Conservation (phyloP, 139 green algal species). For the Coelastrella sp. region DNA sequence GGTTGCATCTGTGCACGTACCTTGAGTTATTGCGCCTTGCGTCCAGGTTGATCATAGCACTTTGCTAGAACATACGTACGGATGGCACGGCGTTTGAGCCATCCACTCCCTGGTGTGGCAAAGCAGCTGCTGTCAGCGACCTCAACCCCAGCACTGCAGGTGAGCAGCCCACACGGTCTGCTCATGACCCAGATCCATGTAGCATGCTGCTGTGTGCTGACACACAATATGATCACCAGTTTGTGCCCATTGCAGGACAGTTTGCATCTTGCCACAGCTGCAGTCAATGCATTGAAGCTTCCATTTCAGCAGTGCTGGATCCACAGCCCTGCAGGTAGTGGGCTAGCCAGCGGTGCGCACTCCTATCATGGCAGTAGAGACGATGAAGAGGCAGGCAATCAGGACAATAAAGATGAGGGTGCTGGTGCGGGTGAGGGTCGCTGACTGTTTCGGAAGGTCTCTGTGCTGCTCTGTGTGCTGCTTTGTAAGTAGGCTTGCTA, state of each 20-base stretch:
- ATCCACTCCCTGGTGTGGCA: neutral
- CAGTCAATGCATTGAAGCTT: neutral
- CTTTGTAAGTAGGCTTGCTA: neutral
- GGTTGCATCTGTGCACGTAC: too few species aligned
- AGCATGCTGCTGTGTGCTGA: neutral
- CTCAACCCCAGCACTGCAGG: neutral
- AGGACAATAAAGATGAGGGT: neutral
- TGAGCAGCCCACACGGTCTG: neutral
- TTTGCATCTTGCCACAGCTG: neutral
- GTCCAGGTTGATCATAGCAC: too few species aligned
- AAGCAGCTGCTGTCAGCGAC: constrained; percentile 26
- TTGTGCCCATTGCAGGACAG: neutral
- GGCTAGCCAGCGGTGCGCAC: neutral
- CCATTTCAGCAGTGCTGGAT: constrained; percentile 31
- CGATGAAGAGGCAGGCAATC: neutral
- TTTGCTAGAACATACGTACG: too few species aligned
- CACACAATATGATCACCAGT: neutral
- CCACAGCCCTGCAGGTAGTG: constrained; percentile 28
- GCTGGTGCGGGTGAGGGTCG: neutral
- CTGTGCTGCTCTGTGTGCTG: neutral
- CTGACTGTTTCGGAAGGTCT: neutral
- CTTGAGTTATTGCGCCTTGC: too few species aligned
- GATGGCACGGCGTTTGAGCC: neutral
- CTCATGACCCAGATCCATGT: too few species aligned
- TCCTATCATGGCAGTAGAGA: constrained; percentile 37